Base-by-base conservation (phyloP, 495 filamentous ascomycete genomes). In the Choiromyces venosus region DNA sequence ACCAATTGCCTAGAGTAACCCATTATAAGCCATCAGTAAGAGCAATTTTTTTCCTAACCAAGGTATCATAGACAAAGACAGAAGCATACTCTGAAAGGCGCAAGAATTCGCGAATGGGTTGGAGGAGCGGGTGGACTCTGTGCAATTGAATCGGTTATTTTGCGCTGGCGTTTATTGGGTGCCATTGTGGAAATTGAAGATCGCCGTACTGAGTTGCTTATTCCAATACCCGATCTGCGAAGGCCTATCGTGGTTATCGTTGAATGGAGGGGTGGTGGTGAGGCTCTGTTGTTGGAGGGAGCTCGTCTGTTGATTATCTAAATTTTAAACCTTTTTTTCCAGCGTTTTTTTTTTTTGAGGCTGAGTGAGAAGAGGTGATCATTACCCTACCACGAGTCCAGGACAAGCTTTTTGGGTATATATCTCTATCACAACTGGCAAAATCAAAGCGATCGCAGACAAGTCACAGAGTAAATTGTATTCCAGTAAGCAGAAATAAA, bases 51-150 rank as follows among this genome's bases (percentile, higher is more conserved):
- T 69, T 38, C 38, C n/a, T 61, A n/a, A 10, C 56, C 18, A 68
- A 42, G 33, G 25, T 0, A 33, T 16, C 7, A 29, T 6, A 33
- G 52, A 33, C 14, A 16, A 44, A 61, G 39, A 37, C 21, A 14
- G n/a, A 66, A 42, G 85, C 90, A 77, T 89, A 96, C 93, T 80
- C 94, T 85, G 82, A 93, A 97, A 9, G 95, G 95, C 64, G 93
- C 91, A 83, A 98, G 96, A 74, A 98, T 92, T 76, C 88, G 87
- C 12, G 94, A 93, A 66, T 87, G 79, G 36, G 44, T 71, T 19
- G 76, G 79, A 36, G 67, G 37, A 38, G 64, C 14, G 19, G 78
- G 65, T 40, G 75, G 44, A 74, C 78, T 74, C 77, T 36, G 70
- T 29, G 39, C 73, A 44, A 68, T 39, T 25, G 66, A 77, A 67